Evolutionary conservation across 306 rosid genomes (phyloP).

Genomic region (Lablab purpureus): DNA sequence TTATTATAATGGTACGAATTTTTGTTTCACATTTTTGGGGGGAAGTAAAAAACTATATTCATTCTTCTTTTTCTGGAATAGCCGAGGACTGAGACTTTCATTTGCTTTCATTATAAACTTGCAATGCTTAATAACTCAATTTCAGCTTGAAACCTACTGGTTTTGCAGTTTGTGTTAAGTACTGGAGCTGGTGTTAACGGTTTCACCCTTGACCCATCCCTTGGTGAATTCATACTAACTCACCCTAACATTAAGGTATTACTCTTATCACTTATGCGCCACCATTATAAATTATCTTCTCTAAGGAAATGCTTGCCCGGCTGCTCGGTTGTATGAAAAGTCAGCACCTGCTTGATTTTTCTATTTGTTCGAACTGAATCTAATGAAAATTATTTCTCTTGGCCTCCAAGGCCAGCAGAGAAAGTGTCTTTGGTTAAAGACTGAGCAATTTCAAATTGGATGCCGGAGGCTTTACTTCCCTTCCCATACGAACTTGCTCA

Average conservation of each 20-base stretch:
- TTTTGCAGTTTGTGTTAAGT: slow-evolving; percentile 79
- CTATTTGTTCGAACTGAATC: slow-evolving; percentile 2
- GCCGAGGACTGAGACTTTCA: slow-evolving; percentile 11
- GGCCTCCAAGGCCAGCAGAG: background rate
- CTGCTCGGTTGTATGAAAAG: slow-evolving; percentile 11
- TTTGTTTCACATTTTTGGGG: slow-evolving; percentile 6
- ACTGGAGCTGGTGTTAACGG: slow-evolving; percentile 90
- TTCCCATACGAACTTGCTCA: background rate
- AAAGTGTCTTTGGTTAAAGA: background rate
- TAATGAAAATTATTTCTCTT: background rate
- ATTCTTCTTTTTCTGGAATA: background rate
- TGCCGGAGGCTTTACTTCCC: slow-evolving; percentile 7
- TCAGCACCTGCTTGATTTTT: background rate
- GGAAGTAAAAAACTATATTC: background rate
- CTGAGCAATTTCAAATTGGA: background rate
- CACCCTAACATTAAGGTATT: slow-evolving; percentile 93
- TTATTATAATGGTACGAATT: background rate
- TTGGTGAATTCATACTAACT: slow-evolving; percentile 94
- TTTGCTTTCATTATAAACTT: slow-evolving; percentile 36
- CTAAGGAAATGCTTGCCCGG: background rate
- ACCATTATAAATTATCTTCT: slow-evolving; percentile 1
- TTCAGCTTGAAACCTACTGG: slow-evolving; percentile 37
- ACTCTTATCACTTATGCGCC: slow-evolving; percentile 14
- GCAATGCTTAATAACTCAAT: slow-evolving; percentile 1
- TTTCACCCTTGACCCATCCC: slow-evolving; percentile 97